Base-by-base conservation (phyloP, 2,329 filamentous ascomycete species). In the Cladosporium sp. region DNA sequence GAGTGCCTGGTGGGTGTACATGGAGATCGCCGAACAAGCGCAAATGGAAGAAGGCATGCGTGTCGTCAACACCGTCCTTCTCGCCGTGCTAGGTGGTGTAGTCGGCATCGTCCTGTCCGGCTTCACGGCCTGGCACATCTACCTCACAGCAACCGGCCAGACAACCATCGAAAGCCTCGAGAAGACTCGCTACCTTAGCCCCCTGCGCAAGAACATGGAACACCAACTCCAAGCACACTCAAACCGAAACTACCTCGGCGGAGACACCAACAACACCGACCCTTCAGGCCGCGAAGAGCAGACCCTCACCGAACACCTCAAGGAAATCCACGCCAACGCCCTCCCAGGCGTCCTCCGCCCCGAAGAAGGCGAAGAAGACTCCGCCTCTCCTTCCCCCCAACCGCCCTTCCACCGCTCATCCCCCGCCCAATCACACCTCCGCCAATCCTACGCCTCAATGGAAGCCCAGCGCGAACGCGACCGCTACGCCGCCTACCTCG, bases 111-210 rank as follows among this genome's bases (percentile, higher is more conserved):
- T 97, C 1, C 83, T 99, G 23, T 89, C 89, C 14, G 92, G 91
- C 0, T 99, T 99, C 75, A 97, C 93, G 0, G 85, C 81, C 1
- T 99, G 95, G 93, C 95, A 99, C 81, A 84, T 98, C 65, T 87
- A 91, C 76, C 84, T 99, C 1, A 91, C 92, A 1, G 81, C 86
- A 63, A 85, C 86, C 29, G 92, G 92, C 3, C 89, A 96, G 78
- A 99, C 95, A 0, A 99, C 95, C 3, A 97, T 99, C 66, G 95
- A 99, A 78, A 96, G 91, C 73, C 82, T 99, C 67, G 95, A 99
- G 79, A 97, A 95, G 82, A 98, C 94, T 1, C 87, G 95, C 64
- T 99, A 99, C 78, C 85, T 97, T 8, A 92, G 91, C 11, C 92
- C 92, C 0, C 77, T 97, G 67, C 86, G 90, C 65, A 88, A 88